Evolutionary conservation across 805 yeast species (phyloP).

Genomic region (Pichia ethanolica): DNA sequence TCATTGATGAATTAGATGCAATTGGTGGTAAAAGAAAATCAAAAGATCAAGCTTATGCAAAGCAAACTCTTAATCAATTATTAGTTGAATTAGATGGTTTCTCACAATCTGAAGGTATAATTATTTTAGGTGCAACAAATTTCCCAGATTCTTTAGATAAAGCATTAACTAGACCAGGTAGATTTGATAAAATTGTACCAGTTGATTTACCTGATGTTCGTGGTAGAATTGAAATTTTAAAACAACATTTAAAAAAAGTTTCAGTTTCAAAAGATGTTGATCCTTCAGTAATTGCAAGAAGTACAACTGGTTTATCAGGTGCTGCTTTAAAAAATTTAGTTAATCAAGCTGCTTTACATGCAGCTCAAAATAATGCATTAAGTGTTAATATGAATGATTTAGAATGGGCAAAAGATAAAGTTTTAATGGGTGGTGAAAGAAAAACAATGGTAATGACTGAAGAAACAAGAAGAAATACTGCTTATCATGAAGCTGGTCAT

Average conservation of each 20-base stretch:
- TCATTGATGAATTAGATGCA: conserved; percentile 97
- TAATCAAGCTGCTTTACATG: conserved; percentile 96
- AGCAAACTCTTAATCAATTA: conserved; percentile 92
- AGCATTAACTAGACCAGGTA: conserved; percentile 96
- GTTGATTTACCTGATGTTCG: conserved; percentile 97
- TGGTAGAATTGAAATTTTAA: conserved; percentile 88
- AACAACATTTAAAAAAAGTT: conserved; percentile 86
- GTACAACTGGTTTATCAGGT: conserved; percentile 97
- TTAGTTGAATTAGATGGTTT: conserved; percentile 95
- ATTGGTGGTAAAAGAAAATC: conserved; percentile 98
- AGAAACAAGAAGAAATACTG: conserved; percentile 87
- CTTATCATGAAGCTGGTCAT: conserved; percentile 99
- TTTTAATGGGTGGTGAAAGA: conserved; percentile 95
- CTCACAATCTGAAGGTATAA: conserved; percentile 86
- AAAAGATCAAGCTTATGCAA: conserved; percentile 95
- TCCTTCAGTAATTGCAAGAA: conserved; percentile 85
- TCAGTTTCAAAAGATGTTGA: conserved; percentile 83
- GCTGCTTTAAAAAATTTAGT: conserved; percentile 94
- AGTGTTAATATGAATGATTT: conserved; percentile 86
- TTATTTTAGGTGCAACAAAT: conserved; percentile 96
- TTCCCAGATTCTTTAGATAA: conserved; percentile 96
- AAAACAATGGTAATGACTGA: conserved; percentile 97
- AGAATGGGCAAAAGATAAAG: conserved; percentile 99
- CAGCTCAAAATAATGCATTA: conserved; percentile 86
- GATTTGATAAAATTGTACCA: conserved; percentile 91